These are phyloP conservation scores for Chenopodium album DNA, from an alignment of 148 eudicot genomes.

Conservation along the genomic window DNA sequence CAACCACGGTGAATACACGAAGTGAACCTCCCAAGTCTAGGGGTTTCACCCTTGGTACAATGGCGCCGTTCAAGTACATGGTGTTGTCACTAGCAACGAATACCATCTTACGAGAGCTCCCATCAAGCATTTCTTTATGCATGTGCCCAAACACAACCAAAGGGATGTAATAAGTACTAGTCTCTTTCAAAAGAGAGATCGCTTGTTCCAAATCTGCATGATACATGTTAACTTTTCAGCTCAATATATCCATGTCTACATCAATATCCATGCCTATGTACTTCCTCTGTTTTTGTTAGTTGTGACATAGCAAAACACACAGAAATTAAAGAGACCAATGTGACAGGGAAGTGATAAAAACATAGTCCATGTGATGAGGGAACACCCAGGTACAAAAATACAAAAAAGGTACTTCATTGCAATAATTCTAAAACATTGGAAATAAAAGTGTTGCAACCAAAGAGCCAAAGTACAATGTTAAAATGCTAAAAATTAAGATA, in stretches of 20 bases:
- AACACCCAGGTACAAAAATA: too few relatives aligned
- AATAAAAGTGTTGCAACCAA: too few relatives aligned
- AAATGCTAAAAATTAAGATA: too few relatives aligned
- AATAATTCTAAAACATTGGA: too few relatives aligned
- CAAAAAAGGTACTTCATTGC: too few relatives aligned
- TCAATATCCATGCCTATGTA: not conserved
- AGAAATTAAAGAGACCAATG: not conserved
- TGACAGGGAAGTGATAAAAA: too few relatives aligned
- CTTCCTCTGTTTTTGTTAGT: not conserved
- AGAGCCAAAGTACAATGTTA: too few relatives aligned
- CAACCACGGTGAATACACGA: slow-evolving; percentile 18
- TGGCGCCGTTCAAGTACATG: slow-evolving; percentile 21
- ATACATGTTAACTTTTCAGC: slow-evolving; percentile 4
- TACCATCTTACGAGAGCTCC: slow-evolving; percentile 74
- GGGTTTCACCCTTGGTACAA: slow-evolving; percentile 19
- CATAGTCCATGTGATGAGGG: too few relatives aligned
- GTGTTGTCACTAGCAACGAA: slow-evolving; percentile 54
- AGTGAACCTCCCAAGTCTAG: slow-evolving; percentile 11
- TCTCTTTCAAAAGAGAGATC: slow-evolving; percentile 51
- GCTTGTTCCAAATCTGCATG: slow-evolving; percentile 69
- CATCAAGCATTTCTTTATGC: slow-evolving; percentile 65
- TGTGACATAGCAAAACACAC: not conserved
- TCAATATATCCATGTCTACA: not conserved
- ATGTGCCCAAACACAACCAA: slow-evolving; percentile 90
- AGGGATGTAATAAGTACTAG: slow-evolving; percentile 44